phyloP scores from a whole-genome alignment of 202 grass and related monocot species.

The Digitaria exilis region DNA sequence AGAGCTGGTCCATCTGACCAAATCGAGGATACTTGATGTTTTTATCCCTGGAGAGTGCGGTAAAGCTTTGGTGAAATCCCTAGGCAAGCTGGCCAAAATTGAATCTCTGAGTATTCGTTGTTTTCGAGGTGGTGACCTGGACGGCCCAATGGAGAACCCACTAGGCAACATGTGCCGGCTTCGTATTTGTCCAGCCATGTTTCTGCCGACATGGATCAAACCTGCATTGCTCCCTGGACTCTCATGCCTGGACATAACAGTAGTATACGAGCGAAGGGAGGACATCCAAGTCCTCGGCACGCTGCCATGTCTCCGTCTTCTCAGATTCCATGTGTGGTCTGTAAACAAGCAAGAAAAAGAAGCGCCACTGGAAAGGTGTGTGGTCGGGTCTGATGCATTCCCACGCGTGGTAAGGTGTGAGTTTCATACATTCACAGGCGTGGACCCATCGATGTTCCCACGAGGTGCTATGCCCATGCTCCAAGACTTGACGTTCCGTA shows the following conservation, averaged over 20 bases:
- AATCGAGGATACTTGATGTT: no score
- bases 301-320: background rate
- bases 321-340: background rate
- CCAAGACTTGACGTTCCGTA: background rate
- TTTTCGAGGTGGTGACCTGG: rapidly evolving
- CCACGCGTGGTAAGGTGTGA: background rate
- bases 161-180: background rate
- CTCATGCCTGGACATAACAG: background rate
- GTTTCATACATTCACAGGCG: rapidly evolving
- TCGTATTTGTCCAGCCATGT: background rate
- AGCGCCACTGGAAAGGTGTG: background rate
- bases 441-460: background rate
- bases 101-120: background rate
- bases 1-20: no score
- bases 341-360: no score
- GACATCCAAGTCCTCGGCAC: background rate
- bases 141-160: no score
- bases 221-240: background rate
- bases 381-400: background rate
- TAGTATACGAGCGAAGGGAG: background rate
- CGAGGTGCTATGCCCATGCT: background rate
- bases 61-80: background rate
- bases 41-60: no score
- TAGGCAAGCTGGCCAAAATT: background rate
- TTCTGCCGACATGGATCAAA: background rate